Conservation (phyloP, 163 green algal genomes). For the Scenedesmus sp. region DNA sequence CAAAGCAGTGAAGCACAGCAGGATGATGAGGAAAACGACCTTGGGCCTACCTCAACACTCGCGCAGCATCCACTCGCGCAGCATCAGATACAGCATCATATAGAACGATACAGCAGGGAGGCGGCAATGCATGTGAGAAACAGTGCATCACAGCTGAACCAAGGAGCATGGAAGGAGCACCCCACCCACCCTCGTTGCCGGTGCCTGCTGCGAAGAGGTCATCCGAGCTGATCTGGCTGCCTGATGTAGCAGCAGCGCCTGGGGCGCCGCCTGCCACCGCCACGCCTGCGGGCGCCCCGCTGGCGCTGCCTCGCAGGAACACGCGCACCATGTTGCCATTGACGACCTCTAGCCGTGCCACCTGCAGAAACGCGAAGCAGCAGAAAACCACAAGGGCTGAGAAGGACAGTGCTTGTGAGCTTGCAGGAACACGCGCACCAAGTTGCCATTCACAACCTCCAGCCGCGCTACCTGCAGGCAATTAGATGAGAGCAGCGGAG, state of each 20-base stretch:
- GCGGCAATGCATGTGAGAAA: no score
- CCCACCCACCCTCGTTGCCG: not conserved
- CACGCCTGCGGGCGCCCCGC: not conserved
- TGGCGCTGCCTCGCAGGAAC: constrained; percentile 54
- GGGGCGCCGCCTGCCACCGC: not conserved
- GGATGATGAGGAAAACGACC: not conserved
- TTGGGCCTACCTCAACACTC: not conserved
- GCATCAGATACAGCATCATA: no score
- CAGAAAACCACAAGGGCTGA: not conserved
- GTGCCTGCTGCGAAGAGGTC: not conserved
- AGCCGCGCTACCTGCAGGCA: constrained; percentile 81
- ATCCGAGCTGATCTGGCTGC: not conserved
- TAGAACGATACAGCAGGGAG: no score
- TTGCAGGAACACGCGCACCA: constrained; percentile 71
- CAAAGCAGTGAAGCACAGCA: not conserved
- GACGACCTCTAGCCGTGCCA: constrained; percentile 92
- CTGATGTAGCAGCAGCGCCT: constrained; percentile 21
- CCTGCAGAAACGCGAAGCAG: constrained; percentile 48
- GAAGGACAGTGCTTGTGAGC: not conserved
- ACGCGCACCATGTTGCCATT: constrained; percentile 90
- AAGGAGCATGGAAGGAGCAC: no score
- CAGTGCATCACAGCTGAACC: no score
- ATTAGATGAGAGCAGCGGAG: not conserved
- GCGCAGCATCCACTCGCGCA: no score
- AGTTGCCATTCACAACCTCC: constrained; percentile 95